Evolutionary conservation across 441 rosid species (phyloP).

Genomic region (Bocquillonia castaneifolia): DNA sequence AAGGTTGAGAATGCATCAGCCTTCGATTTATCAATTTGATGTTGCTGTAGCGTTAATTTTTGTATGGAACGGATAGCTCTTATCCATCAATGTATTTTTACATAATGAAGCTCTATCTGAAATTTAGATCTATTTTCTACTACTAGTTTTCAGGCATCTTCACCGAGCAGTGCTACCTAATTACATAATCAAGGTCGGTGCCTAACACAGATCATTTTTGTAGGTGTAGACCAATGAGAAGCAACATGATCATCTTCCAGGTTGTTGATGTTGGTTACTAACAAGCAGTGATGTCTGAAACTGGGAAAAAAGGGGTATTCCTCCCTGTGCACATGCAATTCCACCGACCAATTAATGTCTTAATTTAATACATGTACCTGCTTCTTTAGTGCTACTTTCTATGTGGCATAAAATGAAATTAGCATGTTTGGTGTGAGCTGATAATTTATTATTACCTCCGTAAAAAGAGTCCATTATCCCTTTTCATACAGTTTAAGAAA

Average conservation of each 20-base stretch:
- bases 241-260: not conserved
- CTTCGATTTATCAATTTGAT: constrained; percentile 28
- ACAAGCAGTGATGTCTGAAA: not conserved
- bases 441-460: too few relatives aligned
- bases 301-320: too few relatives aligned
- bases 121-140: not conserved
- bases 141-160: not conserved
- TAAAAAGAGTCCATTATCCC: too few relatives aligned
- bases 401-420: not conserved
- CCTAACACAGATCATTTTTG: not conserved
- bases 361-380: not conserved
- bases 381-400: not conserved
- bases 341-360: not conserved
- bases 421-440: not conserved
- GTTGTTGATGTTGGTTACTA: constrained; percentile 1
- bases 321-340: not conserved
- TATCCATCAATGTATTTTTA: constrained; percentile 19
- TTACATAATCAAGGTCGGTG: not conserved
- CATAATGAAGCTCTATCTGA: constrained; percentile 5
- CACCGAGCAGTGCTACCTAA: not conserved
- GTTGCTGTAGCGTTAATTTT: constrained; percentile 21
- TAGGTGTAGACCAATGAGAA: not conserved
- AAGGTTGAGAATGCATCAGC: constrained; percentile 27
- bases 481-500: too few relatives aligned
- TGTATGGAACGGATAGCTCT: not conserved